These are phyloP conservation scores for Aphanomyces cochlioides DNA, from an alignment of 352 stramenopile species.

Conservation along the genomic window DNA sequence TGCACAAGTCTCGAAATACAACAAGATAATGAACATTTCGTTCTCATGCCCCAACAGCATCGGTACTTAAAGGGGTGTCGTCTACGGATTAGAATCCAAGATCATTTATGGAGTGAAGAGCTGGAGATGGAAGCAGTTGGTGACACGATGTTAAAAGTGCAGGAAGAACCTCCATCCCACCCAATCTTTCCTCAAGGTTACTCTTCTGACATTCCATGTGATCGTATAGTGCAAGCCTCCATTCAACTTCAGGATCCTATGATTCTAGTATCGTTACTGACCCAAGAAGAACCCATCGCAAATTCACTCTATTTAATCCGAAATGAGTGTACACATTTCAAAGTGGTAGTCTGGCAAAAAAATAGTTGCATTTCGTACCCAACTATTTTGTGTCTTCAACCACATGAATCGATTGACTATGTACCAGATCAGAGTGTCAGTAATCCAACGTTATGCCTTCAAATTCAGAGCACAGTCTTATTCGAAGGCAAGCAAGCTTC, in stretches of 20 bases:
- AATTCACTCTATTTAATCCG: conserved; percentile 42
- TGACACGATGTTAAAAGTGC: conserved; percentile 73
- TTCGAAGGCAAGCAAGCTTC: not conserved
- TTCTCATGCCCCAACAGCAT: not conserved
- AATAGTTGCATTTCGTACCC: conserved; percentile 53
- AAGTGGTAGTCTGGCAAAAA: conserved; percentile 79
- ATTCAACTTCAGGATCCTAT: conserved; percentile 79
- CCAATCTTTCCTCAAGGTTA: conserved; percentile 44
- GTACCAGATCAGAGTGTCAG: conserved; percentile 66
- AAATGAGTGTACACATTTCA: conserved; percentile 76
- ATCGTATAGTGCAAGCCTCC: conserved; percentile 51
- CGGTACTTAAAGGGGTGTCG: not conserved
- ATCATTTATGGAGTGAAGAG: conserved; percentile 54
- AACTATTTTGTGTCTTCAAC: conserved; percentile 61
- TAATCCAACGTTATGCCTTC: conserved; percentile 62
- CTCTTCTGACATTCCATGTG: conserved; percentile 16
- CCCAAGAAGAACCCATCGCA: conserved; percentile 38
- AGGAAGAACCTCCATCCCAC: conserved; percentile 52
- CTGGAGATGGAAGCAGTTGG: conserved; percentile 77
- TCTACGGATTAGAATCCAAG: not conserved
- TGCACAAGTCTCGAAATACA: conserved; percentile 62
- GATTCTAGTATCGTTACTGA: conserved; percentile 59
- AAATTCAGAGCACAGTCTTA: conserved; percentile 51
- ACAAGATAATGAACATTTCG: conserved; percentile 42
- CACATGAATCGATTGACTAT: conserved; percentile 78